phyloP scores from a whole-genome alignment of 108 stramenopile genomes.

The Parmales sp. region DNA sequence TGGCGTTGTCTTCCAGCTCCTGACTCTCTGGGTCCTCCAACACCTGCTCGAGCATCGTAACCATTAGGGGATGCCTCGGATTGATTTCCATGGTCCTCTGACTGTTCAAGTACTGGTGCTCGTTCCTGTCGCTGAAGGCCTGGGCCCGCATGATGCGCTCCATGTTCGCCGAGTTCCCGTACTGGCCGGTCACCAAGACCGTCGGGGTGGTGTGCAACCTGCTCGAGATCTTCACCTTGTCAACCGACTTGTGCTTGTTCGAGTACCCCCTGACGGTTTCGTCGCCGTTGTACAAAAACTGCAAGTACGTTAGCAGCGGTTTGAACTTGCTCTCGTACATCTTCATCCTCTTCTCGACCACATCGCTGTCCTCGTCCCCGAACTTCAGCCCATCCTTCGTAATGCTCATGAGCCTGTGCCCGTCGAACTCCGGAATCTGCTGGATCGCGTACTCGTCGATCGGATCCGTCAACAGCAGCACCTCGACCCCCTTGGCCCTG shows the following conservation, averaged over 20 bases:
- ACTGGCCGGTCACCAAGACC: constrained; percentile 81
- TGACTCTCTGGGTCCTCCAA: constrained; percentile 45
- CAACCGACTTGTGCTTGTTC: constrained; percentile 68
- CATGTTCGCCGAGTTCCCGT: constrained; percentile 96
- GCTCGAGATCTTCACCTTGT: constrained; percentile 75
- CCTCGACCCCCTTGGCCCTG: constrained; percentile 84
- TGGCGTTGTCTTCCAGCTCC: constrained; percentile 71
- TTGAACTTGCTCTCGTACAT: constrained; percentile 87
- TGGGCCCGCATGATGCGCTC: constrained; percentile 97
- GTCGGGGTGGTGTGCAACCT: constrained; percentile 82
- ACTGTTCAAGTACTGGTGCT: constrained; percentile 37
- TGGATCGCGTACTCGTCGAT: constrained; percentile 89
- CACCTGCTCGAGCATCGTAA: constrained; percentile 68
- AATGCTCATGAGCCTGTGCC: constrained; percentile 77
- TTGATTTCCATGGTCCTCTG: constrained; percentile 94
- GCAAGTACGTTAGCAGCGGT: constrained; percentile 89
- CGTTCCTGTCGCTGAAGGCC: constrained; percentile 65
- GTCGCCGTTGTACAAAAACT: constrained; percentile 81
- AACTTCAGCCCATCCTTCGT: constrained; percentile 94
- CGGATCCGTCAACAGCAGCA: constrained; percentile 85
- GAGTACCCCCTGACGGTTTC: too few relatives aligned
- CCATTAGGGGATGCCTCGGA: constrained; percentile 95
- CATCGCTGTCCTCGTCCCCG: constrained; percentile 90
- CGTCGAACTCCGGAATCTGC: constrained; percentile 56
- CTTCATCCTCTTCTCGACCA: constrained; percentile 79